These are phyloP conservation scores for Dinochytrium kinnereticum DNA, from an alignment of 371 early-diverging fungal genomes.

Conservation along the genomic window DNA sequence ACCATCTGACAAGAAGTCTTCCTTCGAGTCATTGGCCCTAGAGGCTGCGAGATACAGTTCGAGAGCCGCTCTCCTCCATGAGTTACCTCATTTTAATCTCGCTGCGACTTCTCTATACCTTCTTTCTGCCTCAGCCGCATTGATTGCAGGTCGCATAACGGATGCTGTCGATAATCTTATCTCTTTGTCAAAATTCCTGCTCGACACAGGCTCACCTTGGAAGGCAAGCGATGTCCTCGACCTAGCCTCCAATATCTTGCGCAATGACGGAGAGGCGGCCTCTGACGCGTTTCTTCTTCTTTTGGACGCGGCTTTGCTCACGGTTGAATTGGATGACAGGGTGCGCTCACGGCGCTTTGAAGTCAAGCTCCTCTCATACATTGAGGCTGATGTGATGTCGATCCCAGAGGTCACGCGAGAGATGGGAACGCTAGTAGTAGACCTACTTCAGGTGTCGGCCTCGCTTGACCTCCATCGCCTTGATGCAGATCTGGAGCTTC, in stretches of 20 bases:
- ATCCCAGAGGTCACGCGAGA: too few species aligned
- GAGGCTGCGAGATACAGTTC: neutral
- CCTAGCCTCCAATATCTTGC: neutral
- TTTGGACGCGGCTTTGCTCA: neutral
- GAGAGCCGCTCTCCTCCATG: too few species aligned
- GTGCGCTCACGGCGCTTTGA: neutral
- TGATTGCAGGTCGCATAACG: neutral
- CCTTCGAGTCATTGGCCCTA: neutral
- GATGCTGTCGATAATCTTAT: neutral
- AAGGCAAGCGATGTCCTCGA: neutral
- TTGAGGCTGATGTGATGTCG: neutral
- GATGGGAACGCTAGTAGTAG: neutral
- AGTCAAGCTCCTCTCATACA: neutral
- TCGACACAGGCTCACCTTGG: neutral
- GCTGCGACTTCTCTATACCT: neutral
- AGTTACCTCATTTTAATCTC: too few species aligned
- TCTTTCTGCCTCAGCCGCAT: neutral
- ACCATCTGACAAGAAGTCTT: neutral
- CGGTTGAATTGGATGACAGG: neutral
- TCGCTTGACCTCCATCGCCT: neutral
- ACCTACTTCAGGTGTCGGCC: neutral
- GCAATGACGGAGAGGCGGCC: neutral
- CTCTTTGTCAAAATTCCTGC: neutral
- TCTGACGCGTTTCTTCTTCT: too few species aligned
- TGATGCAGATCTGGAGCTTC: neutral